Evolutionary conservation across 345 rosid species (phyloP).

Genomic region (Salix purpurea): DNA sequence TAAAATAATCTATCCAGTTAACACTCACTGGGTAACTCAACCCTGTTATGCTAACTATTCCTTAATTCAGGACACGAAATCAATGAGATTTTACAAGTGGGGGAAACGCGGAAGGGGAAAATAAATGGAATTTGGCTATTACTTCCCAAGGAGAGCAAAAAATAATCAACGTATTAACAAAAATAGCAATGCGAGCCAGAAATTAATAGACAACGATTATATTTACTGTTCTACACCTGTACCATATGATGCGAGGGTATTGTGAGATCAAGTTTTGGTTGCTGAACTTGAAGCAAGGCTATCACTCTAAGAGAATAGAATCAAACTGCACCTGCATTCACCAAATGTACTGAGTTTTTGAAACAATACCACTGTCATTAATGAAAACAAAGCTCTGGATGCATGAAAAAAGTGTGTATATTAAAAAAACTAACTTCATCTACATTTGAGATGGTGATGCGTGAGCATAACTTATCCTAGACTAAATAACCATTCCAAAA

Average conservation of each 20-base stretch:
- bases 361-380: neutral
- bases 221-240: conserved; percentile 32
- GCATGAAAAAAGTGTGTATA: neutral
- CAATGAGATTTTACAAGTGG: neutral
- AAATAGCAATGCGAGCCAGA: neutral
- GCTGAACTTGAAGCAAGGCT: conserved; percentile 6
- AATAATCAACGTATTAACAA: conserved; percentile 4
- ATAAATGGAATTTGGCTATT: conserved; percentile 1
- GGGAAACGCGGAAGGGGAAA: neutral
- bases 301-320: neutral
- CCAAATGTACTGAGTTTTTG: conserved; percentile 7
- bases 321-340: conserved; percentile 27
- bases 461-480: neutral
- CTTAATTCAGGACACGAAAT: neutral
- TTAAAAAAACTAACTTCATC: neutral
- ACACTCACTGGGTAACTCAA: neutral
- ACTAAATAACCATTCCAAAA: conserved; percentile 4
- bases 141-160: conserved; percentile 22
- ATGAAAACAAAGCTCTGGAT: neutral
- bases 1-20: neutral
- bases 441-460: neutral
- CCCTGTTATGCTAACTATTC: neutral
- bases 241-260: neutral
- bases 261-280: neutral
- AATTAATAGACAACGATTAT: conserved; percentile 3